A percentile compares a stretch with the other conserved stretches of the same genome.
phyloP scores from a whole-genome alignment of 768 basidiomycete species.

The Boletus tylopilopsis region DNA sequence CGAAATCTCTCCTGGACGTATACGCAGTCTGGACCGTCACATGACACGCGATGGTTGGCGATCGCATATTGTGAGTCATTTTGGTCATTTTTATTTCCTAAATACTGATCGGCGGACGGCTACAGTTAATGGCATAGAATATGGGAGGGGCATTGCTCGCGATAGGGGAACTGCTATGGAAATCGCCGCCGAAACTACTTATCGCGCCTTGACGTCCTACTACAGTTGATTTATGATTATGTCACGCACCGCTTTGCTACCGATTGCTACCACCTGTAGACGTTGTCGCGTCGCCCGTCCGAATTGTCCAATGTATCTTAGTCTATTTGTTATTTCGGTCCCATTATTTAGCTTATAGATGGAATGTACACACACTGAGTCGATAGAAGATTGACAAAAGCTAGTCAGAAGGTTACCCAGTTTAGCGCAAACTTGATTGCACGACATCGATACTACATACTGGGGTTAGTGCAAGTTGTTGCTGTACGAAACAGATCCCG shows the following conservation, averaged over 20 bases:
- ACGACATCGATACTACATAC: too few relatives aligned
- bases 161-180: conserved; percentile 31
- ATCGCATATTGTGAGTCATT: conserved; percentile 25
- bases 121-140: conserved; percentile 25
- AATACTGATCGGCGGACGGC: neutral
- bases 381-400: neutral
- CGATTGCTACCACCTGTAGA: too few relatives aligned
- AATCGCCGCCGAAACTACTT: conserved; percentile 25
- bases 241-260: neutral
- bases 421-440: neutral
- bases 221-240: conserved; percentile 12
- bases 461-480: too few relatives aligned
- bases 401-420: neutral
- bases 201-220: conserved; percentile 21
- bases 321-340: neutral
- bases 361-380: conserved; percentile 1
- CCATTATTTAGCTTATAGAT: neutral
- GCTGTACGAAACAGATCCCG: too few relatives aligned
- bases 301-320: neutral
- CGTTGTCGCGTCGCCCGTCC: neutral
- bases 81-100: neutral
- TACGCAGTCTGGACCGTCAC: conserved; percentile 19
- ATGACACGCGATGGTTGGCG: conserved; percentile 23
- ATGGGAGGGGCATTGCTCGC: conserved; percentile 24
- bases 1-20: conserved; percentile 21